Percentiles rank a stretch among this genome's conserved stretches.
Evolutionary conservation across 2,329 filamentous ascomycete genomes (phyloP).

Genomic region (Apiospora hydei): DNA sequence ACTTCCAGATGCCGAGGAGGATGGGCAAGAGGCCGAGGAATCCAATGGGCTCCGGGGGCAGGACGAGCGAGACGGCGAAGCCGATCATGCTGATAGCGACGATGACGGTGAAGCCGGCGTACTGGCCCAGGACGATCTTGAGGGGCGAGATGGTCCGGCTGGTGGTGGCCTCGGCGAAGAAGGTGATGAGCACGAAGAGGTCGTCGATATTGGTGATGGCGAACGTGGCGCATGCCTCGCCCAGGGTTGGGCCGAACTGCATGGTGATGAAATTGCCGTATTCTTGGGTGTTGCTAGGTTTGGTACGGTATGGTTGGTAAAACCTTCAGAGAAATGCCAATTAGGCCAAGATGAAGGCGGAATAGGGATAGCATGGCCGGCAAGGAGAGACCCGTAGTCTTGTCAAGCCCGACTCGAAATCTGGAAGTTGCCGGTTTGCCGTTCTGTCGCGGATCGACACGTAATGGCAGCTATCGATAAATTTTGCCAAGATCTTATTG

Average conservation of each 20-base stretch:
- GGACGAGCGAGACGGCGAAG: slow-evolving; percentile 40
- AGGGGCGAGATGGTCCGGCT: slow-evolving; percentile 34
- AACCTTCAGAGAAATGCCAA: background rate
- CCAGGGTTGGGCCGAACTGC: slow-evolving; percentile 35
- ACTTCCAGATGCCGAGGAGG: slow-evolving; percentile 42
- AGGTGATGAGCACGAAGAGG: slow-evolving; percentile 47
- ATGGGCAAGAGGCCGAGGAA: slow-evolving; percentile 45
- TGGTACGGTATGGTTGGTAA: background rate
- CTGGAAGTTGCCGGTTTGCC: background rate
- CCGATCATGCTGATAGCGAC: slow-evolving; percentile 45
- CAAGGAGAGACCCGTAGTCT: background rate
- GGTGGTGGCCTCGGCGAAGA: slow-evolving; percentile 44
- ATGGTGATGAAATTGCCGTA: background rate
- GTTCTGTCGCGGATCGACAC: background rate
- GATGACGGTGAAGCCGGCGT: slow-evolving; percentile 44
- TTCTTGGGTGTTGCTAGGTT: background rate
- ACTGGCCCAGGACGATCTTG: slow-evolving; percentile 38
- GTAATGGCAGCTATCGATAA: background rate
- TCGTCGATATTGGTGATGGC: slow-evolving; percentile 46
- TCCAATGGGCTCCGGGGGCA: slow-evolving; percentile 45
- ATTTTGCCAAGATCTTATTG: background rate
- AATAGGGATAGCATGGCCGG: background rate
- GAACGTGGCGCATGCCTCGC: slow-evolving; percentile 39
- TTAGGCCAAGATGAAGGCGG: background rate
- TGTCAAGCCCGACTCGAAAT: background rate